These are phyloP conservation scores for Asterella californica DNA, from an alignment of 225 moss, liverwort and hornwort species.

Conservation along the genomic window DNA sequence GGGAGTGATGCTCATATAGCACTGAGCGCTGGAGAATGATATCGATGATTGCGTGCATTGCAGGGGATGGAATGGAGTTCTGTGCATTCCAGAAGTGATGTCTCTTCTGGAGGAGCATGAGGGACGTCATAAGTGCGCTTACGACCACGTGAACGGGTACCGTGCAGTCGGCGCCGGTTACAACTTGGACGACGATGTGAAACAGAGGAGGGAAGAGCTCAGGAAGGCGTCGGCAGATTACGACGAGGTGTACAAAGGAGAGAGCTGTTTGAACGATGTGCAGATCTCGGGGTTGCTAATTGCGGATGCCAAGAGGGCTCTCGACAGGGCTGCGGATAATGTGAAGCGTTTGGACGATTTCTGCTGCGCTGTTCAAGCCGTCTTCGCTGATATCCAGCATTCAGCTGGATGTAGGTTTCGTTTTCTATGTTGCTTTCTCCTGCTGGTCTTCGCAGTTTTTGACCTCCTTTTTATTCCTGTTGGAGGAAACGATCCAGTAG, in stretches of 20 bases:
- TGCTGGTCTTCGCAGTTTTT: too few relatives aligned
- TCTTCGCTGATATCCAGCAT: conserved; percentile 75
- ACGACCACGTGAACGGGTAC: conserved; percentile 46
- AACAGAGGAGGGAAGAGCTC: conserved; percentile 52
- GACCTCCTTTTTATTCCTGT: too few relatives aligned
- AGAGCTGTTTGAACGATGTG: conserved; percentile 52
- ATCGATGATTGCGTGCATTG: too few relatives aligned
- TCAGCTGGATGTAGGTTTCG: conserved; percentile 32
- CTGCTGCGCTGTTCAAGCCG: conserved; percentile 36
- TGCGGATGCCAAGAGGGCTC: conserved; percentile 57
- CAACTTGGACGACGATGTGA: conserved; percentile 58
- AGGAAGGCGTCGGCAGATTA: conserved; percentile 54
- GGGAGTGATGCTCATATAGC: too few relatives aligned
- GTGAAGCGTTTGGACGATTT: conserved; percentile 50
- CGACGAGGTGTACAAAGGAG: conserved; percentile 59
- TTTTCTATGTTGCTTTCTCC: too few relatives aligned
- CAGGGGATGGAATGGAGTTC: too few relatives aligned
- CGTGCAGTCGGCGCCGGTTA: conserved; percentile 72
- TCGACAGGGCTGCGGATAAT: conserved; percentile 56
- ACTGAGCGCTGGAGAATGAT: too few relatives aligned
- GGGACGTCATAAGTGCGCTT: conserved; percentile 54
- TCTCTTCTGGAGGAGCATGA: conserved; percentile 62
- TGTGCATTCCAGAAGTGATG: conserved; percentile 61
- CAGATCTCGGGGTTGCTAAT: conserved; percentile 64
- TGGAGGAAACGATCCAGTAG: too few relatives aligned